Percentiles rank a stretch among this genome's conserved stretches.
Conservation (phyloP, 257 asterid genomes). For the Capsicum chinense region DNA sequence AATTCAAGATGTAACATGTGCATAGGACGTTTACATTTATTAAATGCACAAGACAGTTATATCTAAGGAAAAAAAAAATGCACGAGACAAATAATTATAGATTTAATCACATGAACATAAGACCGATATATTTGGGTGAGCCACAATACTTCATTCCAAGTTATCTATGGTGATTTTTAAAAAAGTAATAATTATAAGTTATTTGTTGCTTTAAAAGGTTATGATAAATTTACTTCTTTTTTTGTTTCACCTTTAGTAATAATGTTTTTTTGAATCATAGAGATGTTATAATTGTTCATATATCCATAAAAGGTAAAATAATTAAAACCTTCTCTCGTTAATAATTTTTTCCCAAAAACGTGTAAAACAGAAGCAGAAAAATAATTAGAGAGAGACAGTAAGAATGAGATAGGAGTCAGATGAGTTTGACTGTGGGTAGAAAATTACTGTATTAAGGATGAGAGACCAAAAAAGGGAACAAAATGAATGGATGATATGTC, state of each 20-base stretch:
- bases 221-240: background rate
- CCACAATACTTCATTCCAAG: background rate
- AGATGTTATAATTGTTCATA: background rate
- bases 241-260: background rate
- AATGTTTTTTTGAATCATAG: no score
- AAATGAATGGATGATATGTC: conserved; percentile 12
- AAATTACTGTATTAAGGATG: background rate
- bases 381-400: background rate
- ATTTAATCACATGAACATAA: background rate
- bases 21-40: no score
- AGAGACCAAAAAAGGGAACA: background rate
- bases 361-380: background rate
- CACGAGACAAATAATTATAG: background rate
- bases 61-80: background rate
- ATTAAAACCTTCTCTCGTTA: background rate
- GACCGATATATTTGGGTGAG: background rate
- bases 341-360: no score
- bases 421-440: background rate
- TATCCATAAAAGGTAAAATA: background rate
- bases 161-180: no score
- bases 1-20: background rate
- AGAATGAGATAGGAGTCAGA: no score
- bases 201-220: background rate
- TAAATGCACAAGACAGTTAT: background rate
- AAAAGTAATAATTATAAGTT: no score